phyloP scores from a whole-genome alignment of 177 flowering plant genomes.

The Tripterygium wilfordii region DNA sequence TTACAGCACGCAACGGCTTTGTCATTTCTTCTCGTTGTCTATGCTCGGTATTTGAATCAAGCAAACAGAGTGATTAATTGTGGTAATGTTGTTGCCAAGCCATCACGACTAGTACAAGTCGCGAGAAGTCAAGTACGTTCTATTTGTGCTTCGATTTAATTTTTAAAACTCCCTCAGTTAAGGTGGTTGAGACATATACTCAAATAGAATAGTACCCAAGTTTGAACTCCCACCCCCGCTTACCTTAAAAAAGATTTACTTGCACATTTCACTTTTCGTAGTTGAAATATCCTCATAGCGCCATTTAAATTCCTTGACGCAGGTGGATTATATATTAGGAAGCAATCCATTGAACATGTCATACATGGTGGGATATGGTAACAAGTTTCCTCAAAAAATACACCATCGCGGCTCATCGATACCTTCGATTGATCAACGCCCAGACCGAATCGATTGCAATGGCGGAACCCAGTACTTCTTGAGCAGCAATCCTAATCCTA shows the following conservation, averaged over 20 bases:
- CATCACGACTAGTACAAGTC: conserved; percentile 14
- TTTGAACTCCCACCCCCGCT: too few relatives aligned
- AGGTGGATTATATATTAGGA: conserved; percentile 61
- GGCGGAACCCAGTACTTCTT: conserved; percentile 30
- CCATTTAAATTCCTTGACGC: conserved; percentile 2
- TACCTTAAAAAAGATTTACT: too few relatives aligned
- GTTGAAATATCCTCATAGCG: too few relatives aligned
- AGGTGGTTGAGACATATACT: too few relatives aligned
- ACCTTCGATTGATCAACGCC: conserved; percentile 31
- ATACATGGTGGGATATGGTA: conserved; percentile 71
- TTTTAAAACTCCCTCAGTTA: too few relatives aligned
- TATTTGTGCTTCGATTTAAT: not conserved
- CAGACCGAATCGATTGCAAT: conserved; percentile 23
- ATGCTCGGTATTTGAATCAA: conserved; percentile 18
- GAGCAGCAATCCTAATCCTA: conserved; percentile 34
- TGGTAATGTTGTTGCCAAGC: conserved; percentile 15
- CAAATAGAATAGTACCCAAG: too few relatives aligned
- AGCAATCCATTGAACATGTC: conserved; percentile 51
- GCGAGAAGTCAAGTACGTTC: conserved; percentile 30
- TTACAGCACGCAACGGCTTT: conserved; percentile 33
- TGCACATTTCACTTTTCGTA: not conserved
- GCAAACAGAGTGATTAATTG: conserved; percentile 17
- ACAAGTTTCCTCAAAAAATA: conserved; percentile 35
- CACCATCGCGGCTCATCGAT: conserved; percentile 55
- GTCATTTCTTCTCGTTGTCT: conserved; percentile 39